A percentile compares a stretch with the other conserved stretches of the same genome.
Evolutionary conservation across 2,329 filamentous ascomycete genomes (phyloP).

Genomic region (Xylariaceae sp.): DNA sequence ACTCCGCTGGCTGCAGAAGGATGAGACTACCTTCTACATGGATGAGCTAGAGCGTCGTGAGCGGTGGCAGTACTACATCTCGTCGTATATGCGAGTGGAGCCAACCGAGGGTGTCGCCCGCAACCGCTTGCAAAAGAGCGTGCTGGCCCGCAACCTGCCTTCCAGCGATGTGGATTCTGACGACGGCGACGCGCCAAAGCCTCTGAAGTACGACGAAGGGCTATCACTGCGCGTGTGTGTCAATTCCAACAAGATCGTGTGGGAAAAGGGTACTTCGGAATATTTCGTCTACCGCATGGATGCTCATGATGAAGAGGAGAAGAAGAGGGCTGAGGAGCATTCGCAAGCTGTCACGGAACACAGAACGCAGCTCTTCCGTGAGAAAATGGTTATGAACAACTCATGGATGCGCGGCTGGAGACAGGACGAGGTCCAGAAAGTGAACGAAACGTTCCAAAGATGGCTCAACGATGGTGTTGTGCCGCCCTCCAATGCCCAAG

Average conservation of each 20-base stretch:
- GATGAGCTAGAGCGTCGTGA: conserved; percentile 82
- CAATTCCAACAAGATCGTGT: conserved; percentile 76
- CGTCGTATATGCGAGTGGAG: conserved; percentile 82
- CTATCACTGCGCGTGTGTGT: conserved; percentile 70
- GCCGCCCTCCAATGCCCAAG: conserved; percentile 35
- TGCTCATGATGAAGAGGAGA: conserved; percentile 64
- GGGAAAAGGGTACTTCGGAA: conserved; percentile 65
- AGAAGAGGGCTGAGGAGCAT: conserved; percentile 54
- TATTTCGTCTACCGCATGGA: conserved; percentile 68
- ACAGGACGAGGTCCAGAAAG: conserved; percentile 70
- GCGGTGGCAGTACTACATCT: conserved; percentile 93
- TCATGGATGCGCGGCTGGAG: conserved; percentile 76
- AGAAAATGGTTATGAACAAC: conserved; percentile 79
- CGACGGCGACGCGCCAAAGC: conserved; percentile 58
- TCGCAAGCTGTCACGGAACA: conserved; percentile 55
- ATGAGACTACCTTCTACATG: conserved; percentile 76
- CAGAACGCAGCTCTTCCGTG: conserved; percentile 65
- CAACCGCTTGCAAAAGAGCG: conserved; percentile 61
- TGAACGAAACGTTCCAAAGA: conserved; percentile 60
- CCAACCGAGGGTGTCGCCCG: conserved; percentile 75
- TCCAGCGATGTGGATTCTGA: conserved; percentile 58
- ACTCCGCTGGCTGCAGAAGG: conserved; percentile 65
- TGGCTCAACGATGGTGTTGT: conserved; percentile 50
- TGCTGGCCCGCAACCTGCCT: conserved; percentile 68
- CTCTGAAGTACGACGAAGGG: conserved; percentile 61